Evolutionary conservation across 2,329 filamentous ascomycete genomes (phyloP).

Genomic region (Zasmidium angulare): DNA sequence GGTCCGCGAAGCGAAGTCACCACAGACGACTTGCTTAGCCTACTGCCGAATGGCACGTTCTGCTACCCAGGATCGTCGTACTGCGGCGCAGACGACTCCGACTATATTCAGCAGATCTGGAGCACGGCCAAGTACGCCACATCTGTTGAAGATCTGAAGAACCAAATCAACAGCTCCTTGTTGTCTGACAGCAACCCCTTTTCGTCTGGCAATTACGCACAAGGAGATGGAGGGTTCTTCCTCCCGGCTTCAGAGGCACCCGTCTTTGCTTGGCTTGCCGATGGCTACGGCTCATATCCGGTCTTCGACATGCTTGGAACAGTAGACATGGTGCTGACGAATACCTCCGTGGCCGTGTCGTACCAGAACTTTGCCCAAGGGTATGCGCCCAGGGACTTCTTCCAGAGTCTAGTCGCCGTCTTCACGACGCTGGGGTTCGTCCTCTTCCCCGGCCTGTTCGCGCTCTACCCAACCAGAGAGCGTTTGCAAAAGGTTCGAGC

Average conservation of each 20-base stretch:
- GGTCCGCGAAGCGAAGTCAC: slow-evolving; percentile 10
- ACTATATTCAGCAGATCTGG: background rate
- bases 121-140: slow-evolving; percentile 1
- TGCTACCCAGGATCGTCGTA: slow-evolving; percentile 3
- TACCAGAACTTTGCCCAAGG: slow-evolving; percentile 73
- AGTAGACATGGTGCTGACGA: slow-evolving; percentile 73
- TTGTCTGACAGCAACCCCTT: background rate
- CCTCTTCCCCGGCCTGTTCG: slow-evolving; percentile 81
- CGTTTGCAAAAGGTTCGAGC: slow-evolving; percentile 73
- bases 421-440: slow-evolving; percentile 76
- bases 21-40: background rate
- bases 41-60: slow-evolving; percentile 13
- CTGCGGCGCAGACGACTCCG: background rate
- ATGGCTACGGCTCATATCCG: background rate
- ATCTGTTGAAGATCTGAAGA: slow-evolving; percentile 10
- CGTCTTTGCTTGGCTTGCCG: slow-evolving; percentile 10
- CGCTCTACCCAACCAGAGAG: slow-evolving; percentile 80
- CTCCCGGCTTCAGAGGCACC: slow-evolving; percentile 7
- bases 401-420: slow-evolving; percentile 65
- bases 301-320: slow-evolving; percentile 37
- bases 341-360: slow-evolving; percentile 66
- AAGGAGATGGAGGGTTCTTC: slow-evolving; percentile 13
- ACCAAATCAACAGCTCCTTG: slow-evolving; percentile 6
- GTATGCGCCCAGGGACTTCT: slow-evolving; percentile 66
- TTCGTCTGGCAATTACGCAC: background rate